Base-by-base conservation (phyloP, 2,329 filamentous ascomycete species). In the Phyllosticta capitalensis region DNA sequence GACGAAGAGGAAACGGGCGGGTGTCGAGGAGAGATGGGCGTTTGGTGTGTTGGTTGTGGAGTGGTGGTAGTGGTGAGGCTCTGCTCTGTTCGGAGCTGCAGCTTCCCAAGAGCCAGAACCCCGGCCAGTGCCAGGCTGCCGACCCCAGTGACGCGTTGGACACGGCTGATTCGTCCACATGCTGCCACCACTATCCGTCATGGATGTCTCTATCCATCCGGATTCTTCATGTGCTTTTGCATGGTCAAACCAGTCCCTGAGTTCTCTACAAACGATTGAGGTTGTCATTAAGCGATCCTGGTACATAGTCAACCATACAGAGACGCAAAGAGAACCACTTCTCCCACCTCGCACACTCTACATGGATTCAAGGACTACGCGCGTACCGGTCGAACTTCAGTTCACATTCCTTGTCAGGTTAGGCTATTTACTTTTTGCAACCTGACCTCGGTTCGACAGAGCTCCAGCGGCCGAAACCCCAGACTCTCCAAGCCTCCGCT, bases 41-140 rank as follows among this genome's bases (percentile, higher is more conserved):
- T 38, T n/a, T 45, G 14, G 38, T 45, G 10, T 17, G 38, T 45
- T 45, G 17, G 24, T 7, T 26, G 24, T 26, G 24, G n/a, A 21
- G 38, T 59, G 56, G 55, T 50, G 38, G 24, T 51, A 45, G 21
- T 59, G 56, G 33, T 59, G 56, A 59, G 56, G 56, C 52, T 59
- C 38, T 45, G 38, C 7, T 45, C 14, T 45, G 3, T 26, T 38
- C 33, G 38, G 56, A 59, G 56, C 56, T 59, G 56, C 56, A 59
- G 52, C 56, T 59, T 52, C 20, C 51, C 17, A 4, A 30, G 52
- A 59, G 52, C 56, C 52, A 30, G 49, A 3, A n/a, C 9, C 33
- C 12, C 33, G 33, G 38, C 38, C 38, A n/a, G 12, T 49, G 30
- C 50, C 56, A 58, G 56, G 52, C 56, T 54, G 51, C 56, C 49